Base-by-base conservation (phyloP, 2,329 filamentous ascomycete genomes). In the Alternaria angustiovoidea region DNA sequence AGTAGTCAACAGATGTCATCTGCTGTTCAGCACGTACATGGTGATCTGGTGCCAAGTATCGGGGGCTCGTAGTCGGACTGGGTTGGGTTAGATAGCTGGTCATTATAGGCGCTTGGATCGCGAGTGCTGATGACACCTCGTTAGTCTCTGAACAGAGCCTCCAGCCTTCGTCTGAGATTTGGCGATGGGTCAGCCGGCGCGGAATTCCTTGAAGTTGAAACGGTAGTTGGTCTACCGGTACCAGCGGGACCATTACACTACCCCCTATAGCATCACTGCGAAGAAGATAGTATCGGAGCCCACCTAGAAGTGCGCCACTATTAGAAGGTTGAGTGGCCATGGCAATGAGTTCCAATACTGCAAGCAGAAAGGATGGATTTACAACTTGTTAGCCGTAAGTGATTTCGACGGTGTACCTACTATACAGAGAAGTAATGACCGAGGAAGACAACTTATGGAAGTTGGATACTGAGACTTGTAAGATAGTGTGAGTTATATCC, bases 191-290 rank as follows among this genome's bases (percentile, higher is more conserved):
- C 42, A 82, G 59, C 16, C 73, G 64, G 1, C 74, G 72, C 36
- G 79, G 77, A 7, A 81, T 64, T 8, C 76, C 78, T 30, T 73
- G 66, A 11, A 82, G 70, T n/a, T 74, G 70, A 44, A 81, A 71
- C 0, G 81, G 79, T 4, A 83, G 72, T 64, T 82, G 80, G 54
- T 83, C 81, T 6, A 73, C 75, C 18, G 81, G 78, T 14, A 82
- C 69, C 4, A 83, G 68, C 5, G 81, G 80, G 0, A 82, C 74
- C 51, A 78, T 68, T 8, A 65, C 59, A 12, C 75, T 74, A 30
- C 61, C 55, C 24, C 51, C 24, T 12, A 32, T 24, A 7, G 11
- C 7, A 11, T 53, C 16, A 8, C 20, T 14, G 5, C 80, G 79
- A 48, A 77, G 68, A 54, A 83, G 75, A 65, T 78, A 81, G 66